Base-by-base conservation (phyloP, 2,329 filamentous ascomycete genomes). In the Talaromyces sp. region DNA sequence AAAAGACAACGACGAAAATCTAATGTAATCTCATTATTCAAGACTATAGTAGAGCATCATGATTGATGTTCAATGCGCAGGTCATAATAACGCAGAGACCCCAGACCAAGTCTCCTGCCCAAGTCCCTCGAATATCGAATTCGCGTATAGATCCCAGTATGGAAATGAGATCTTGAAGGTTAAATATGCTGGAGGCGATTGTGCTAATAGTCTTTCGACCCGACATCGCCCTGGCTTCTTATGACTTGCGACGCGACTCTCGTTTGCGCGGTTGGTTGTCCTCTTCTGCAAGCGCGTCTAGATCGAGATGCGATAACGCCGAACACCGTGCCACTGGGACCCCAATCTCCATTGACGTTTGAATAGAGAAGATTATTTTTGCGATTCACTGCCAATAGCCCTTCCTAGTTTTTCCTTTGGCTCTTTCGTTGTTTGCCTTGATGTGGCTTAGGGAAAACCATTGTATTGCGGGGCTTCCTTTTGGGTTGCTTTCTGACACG, bases 401-500 rank as follows among this genome's bases (percentile, higher is more conserved):
- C n/a, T 10, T 27, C 7, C 70, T 69, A 78, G 65, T 75, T 78
- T 64, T 71, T 77, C 69, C 74, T 76, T 5, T 72, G 65, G 14
- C 67, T 62, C 67, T 71, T 75, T 68, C 75, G 72, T 57, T 72
- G 56, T 59, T 59, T 59, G 6, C 56, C 56, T 24, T 59, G 50
- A 27, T 57, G 61, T 24, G 61, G 73, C 52, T 72, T 64, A 49
- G 72, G 69, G 65, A 81, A 81, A 11, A 78, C 75, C 64, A 81
- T 80, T 10, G 76, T 76, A 60, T 74, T 73, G 59, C 75, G 75
- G 39, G 73, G 72, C 68, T 74, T 75, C 65, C 74, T 74, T 52
- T 74, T 75, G 62, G 74, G 72, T 66, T 72, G 73, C 67, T 80
- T 81, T 57, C 77, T 76, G 63, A 80, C 73, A 61, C 77, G 74